A percentile compares a stretch with the other conserved stretches of the same genome.
These are phyloP conservation scores for Goniomonas avonlea DNA, from an alignment of 78 protist species.

Conservation along the genomic window DNA sequence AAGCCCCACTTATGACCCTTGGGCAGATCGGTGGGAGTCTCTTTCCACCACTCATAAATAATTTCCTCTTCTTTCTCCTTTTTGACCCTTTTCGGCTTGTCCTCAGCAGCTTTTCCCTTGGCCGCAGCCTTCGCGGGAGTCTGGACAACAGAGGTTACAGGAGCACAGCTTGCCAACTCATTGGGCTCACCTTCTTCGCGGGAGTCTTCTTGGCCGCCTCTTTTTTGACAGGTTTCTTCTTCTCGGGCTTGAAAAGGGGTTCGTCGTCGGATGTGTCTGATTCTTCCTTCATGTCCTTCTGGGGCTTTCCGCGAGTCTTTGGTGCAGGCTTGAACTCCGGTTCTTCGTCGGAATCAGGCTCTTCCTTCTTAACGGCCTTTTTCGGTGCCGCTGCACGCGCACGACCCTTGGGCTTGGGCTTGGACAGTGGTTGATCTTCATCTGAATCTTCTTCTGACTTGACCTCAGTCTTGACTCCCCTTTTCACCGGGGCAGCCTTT, in stretches of 20 bases:
- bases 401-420: not conserved
- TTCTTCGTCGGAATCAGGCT: too few relatives aligned
- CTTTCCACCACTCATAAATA: constrained; percentile 4
- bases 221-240: not conserved
- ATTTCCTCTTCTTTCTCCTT: constrained; percentile 7
- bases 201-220: not conserved
- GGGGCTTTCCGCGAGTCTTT: not conserved
- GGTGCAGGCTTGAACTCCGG: too few relatives aligned
- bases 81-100: not conserved
- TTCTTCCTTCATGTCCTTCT: constrained; percentile 9
- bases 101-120: too few relatives aligned
- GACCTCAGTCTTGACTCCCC: not conserved
- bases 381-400: not conserved
- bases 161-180: too few relatives aligned
- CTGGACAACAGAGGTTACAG: too few relatives aligned
- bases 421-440: not conserved
- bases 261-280: not conserved
- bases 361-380: not conserved
- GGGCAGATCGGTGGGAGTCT: not conserved
- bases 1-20: constrained; percentile 51
- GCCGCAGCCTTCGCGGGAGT: too few relatives aligned
- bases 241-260: not conserved
- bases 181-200: not conserved
- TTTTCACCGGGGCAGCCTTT: too few relatives aligned
- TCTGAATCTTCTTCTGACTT: not conserved